Base-by-base conservation (phyloP, 331 rosid species). In the Stylosanthes scabra region DNA sequence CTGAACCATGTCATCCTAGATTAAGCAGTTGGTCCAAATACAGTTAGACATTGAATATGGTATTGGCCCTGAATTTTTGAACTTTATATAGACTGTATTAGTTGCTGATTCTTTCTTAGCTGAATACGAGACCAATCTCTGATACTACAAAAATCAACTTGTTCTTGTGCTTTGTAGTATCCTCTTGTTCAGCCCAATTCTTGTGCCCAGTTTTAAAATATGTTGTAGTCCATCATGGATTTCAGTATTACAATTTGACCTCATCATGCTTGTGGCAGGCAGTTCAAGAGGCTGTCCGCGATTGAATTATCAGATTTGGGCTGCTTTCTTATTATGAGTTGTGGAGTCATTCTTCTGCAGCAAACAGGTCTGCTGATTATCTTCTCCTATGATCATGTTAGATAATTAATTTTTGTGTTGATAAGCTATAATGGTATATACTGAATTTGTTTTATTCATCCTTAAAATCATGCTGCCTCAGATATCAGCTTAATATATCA, bases 401-500 rank as follows among this genome's bases (percentile, higher is more conserved):
- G 41, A 46, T 74, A 27, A 49, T 28, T 72, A 56, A 44, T 34
- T 70, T 52, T 69, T 65, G 64, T 56, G 39, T 52, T 46, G 25
- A 57, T 63, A 40, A 51, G 58, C 66, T 61, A 29, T 47, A 67
- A 37, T 68, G 39, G 6, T 46, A 56, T 59, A 66, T 74, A 45
- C 79, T 59, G 56, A 60, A 73, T 55, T 59, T 57, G 46, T 50
- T 74, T 68, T 59, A 15, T 59, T 64, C 12, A 68, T 34, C 72
- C 63, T 45, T 66, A 47, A 55, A 60, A 68, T 65, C 44, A 52
- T 73, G 40, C 79, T 77, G 66, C 63, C 68, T 67, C 86, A 95
- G 97, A 95, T 81, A 95, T 95, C 88, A 95, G 97, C 85, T 90
- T 95, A 84, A 95, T 95, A 81, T 95, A 94, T 87, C 99, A 95